Base-by-base conservation (phyloP, 495 filamentous ascomycete genomes). In the Penicillium paradoxum region DNA sequence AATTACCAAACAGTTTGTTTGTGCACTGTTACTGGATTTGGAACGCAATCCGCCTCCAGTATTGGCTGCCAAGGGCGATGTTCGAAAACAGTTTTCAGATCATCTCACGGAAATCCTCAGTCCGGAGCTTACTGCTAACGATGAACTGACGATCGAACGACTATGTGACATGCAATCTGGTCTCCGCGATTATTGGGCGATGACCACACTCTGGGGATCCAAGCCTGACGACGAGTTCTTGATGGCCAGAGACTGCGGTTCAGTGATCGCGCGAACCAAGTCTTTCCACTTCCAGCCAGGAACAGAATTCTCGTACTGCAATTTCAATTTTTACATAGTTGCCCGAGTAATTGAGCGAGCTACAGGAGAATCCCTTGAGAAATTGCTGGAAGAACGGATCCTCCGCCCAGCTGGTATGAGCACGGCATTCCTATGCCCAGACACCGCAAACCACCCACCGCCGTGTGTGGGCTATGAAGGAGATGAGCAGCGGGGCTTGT, bases 401-500 rank as follows among this genome's bases (percentile, higher is more conserved):
- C 57, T 71, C 9, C 21, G 30, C 7, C 66, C 68, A 1, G 66
- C 65, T 25, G 58, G 56, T 18, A 71, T 71, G 68, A 25, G 40
- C 2, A 69, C 68, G n/a, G 68, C 68, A 1, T 27, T 51, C 8
- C 54, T 69, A 1, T 63, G 65, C 19, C 54, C 64, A 1, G 52
- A 71, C 33, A 71, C 55, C 8, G 59, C 60, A 0, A 36, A 58
- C 9, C 62, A 58, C 10, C 68, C 68, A 9, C 40, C 57, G 0
- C 68, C 68, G 0, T 68, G 64, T 46, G 55, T 66, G 2, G 68
- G 68, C 6, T 71, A 71, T 39, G 68, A 71, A 43, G 68, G 68
- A 2, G 44, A 47, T n/a, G 60, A 68, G 44, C 3, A 38, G 2
- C 24, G 18, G 0, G 68, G 68, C 2, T 69, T 54, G 11, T 14